Base-by-base conservation (phyloP, 148 eudicot genomes). In the Nepenthes mirabilis region DNA sequence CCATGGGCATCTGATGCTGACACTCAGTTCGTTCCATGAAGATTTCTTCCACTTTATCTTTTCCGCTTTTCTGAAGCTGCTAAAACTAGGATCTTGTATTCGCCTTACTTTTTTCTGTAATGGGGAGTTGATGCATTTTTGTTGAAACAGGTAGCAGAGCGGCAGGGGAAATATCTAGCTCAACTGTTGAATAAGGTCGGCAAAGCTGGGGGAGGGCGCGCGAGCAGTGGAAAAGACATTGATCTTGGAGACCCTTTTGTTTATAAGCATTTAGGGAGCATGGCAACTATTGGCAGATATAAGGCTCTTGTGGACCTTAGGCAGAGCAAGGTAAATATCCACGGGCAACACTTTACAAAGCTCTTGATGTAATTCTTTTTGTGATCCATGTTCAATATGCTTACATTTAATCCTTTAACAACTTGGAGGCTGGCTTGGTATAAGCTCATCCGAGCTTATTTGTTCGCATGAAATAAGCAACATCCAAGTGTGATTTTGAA, bases 251-350 rank as follows among this genome's bases (percentile, higher is more conserved):
- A 72, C 13, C 76, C 88, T 13, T 93, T 93, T 67, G 86, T 83
- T 11, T 93, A 93, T 73, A 84, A 58, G 76, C 99, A 93, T 80
- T 61, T 93, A 59, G 98, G 98, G 11, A 83, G 90, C 71, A 93
- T 93, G 99, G 99, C 99, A 43, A 93, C 99, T 35, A 56, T 93
- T 57, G 98, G 99, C 63, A 75, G 99, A 52, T 93, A 82, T 80
- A 93, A 93, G 74, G 99, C 99, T 40, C 91, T 93, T 33, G 99
- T 86, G 63, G 99, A 93, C 76, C 79, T 93, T 13, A 81, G 99
- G 74, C 83, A 83, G 75, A 93, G 95, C 88, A 93, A 93, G 96
- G 98, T 86, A 49, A 49, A n/a, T 11, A 40, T 40, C 4, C 45
- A 40, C 45, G 8, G 45, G 45, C 4, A 3, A 40, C 45, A 40